Evolutionary conservation across 495 filamentous ascomycete genomes (phyloP).

Genomic region (Xanthoparmelia taractica): DNA sequence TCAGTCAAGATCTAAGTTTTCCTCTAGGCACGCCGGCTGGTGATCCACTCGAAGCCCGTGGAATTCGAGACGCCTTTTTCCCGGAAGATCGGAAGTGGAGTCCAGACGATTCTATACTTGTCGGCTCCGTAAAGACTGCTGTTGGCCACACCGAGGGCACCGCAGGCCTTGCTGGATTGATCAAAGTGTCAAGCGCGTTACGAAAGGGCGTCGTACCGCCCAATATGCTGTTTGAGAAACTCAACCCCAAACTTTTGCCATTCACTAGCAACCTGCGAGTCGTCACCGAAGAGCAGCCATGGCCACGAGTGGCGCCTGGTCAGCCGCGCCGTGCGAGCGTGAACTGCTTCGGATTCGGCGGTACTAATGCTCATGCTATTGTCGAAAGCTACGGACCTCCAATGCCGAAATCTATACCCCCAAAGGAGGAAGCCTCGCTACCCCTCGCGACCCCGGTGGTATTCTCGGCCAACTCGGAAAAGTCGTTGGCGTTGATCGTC

Average conservation of each 20-base stretch:
- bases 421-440: too few species aligned
- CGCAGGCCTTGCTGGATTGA: constrained; percentile 30
- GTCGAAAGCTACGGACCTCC: background rate
- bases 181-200: constrained; percentile 39
- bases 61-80: constrained; percentile 25
- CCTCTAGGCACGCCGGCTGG: constrained; percentile 29
- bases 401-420: too few species aligned
- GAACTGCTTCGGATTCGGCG: constrained; percentile 42
- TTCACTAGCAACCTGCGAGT: constrained; percentile 16
- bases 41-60: constrained; percentile 37
- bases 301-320: background rate
- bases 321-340: constrained; percentile 9
- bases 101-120: constrained; percentile 14
- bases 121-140: constrained; percentile 51
- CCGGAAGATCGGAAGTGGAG: background rate
- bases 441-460: background rate
- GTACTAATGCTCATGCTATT: constrained; percentile 22
- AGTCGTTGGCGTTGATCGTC: too few species aligned
- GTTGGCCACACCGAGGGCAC: constrained; percentile 49
- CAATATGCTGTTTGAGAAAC: constrained; percentile 47
- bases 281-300: background rate
- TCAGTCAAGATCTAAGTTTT: too few species aligned
- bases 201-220: constrained; percentile 47
- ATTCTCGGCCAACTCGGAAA: background rate
- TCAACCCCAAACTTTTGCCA: constrained; percentile 39